phyloP scores from a whole-genome alignment of 1,284 basidiomycete species.

The Microstroma glucosiphilum region DNA sequence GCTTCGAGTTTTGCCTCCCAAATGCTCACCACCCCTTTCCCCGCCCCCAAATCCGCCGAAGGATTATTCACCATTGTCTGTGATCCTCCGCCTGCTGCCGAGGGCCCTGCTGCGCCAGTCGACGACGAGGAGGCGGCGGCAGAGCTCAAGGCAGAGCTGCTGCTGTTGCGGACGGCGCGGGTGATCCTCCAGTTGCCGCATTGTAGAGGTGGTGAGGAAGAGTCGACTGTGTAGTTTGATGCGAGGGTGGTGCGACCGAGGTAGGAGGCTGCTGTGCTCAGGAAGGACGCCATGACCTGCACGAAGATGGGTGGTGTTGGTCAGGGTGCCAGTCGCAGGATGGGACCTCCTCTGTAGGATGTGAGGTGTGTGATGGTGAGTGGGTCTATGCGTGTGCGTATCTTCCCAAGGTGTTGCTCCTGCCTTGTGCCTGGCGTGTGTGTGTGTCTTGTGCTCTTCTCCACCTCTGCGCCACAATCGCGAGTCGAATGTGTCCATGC shows the following conservation, averaged over 20 bases:
- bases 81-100: constrained; percentile 2
- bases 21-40: constrained; percentile 17
- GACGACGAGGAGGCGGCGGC: neutral
- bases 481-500: too few species aligned
- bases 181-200: constrained; percentile 47
- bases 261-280: constrained; percentile 15
- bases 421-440: too few species aligned
- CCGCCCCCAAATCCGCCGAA: constrained; percentile 5
- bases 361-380: too few species aligned
- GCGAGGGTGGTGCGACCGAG: constrained; percentile 43
- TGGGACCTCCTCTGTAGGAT: too few species aligned
- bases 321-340: too few species aligned
- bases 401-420: too few species aligned
- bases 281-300: constrained; percentile 14
- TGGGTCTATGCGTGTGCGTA: too few species aligned
- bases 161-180: constrained; percentile 29
- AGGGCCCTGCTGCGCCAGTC: constrained; percentile 3
- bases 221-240: constrained; percentile 42
- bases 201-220: constrained; percentile 26
- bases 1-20: constrained; percentile 37
- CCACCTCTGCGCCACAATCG: too few species aligned
- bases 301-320: neutral
- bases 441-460: too few species aligned
- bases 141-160: neutral
- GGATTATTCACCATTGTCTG: neutral